Percentiles rank a stretch among this genome's conserved stretches.
Conservation (phyloP, 2,329 filamentous ascomycete species). For the Fusarium foetens region DNA sequence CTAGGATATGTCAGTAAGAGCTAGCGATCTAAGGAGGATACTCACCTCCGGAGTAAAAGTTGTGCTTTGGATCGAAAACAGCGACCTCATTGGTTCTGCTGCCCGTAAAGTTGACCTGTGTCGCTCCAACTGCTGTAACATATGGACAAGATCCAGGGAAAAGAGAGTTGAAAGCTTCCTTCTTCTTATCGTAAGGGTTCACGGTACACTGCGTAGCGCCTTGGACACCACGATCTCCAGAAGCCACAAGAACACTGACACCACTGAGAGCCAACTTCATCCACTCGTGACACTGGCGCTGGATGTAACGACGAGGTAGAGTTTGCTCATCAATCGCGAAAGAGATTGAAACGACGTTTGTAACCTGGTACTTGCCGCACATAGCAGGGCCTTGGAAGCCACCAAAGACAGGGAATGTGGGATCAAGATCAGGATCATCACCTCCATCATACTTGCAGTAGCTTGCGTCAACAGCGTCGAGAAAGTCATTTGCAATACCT, state of each 20-base stretch:
- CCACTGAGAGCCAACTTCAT: constrained; percentile 10
- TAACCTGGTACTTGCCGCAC: constrained; percentile 1
- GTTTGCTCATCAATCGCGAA: background rate
- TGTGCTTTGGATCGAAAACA: constrained; percentile 1
- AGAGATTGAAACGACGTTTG: background rate
- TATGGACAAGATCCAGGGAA: background rate
- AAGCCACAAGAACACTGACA: background rate
- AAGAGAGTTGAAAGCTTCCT: background rate
- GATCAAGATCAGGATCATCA: background rate
- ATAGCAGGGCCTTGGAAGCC: background rate
- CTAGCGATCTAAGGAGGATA: too few relatives aligned
- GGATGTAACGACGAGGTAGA: background rate
- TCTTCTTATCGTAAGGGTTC: background rate
- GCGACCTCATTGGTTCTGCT: background rate
- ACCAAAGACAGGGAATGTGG: background rate
- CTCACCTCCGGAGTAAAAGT: constrained; percentile 8
- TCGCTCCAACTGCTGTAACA: background rate
- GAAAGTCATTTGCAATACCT: background rate
- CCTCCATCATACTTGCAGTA: constrained; percentile 11
- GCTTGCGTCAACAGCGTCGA: background rate
- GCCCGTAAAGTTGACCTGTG: background rate
- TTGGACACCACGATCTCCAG: background rate
- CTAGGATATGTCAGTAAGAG: background rate
- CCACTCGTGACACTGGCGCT: background rate
- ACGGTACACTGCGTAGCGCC: background rate